phyloP scores from a whole-genome alignment of 139 green algal species.

The Chlamydomonas sp. region DNA sequence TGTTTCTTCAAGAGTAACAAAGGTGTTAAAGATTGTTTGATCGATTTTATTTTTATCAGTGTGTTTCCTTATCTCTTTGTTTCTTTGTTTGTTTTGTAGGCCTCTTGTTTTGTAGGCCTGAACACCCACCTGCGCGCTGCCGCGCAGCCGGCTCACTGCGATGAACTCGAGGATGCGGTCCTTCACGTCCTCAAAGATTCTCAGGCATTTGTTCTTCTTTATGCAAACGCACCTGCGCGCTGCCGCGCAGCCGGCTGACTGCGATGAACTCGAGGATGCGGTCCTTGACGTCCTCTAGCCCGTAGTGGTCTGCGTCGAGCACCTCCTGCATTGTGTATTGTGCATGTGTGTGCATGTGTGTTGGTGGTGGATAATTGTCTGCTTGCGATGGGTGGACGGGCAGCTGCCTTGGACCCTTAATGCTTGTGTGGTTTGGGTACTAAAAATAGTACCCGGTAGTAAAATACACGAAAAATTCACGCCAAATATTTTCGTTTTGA shows the following conservation, averaged over 20 bases:
- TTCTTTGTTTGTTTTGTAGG: no score
- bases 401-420: not conserved
- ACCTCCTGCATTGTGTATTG: constrained; percentile 46
- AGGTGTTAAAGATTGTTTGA: no score
- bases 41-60: no score
- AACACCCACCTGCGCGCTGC: constrained; percentile 57
- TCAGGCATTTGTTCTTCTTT: no score
- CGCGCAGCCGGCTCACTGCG: constrained; percentile 74
- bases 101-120: no score
- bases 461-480: not conserved
- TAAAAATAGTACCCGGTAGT: no score
- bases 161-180: constrained; percentile 97
- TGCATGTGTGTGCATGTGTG: not conserved
- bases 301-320: constrained; percentile 95
- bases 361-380: no score
- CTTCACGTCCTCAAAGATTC: constrained; percentile 89
- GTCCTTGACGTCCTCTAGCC: constrained; percentile 91
- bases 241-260: constrained; percentile 70
- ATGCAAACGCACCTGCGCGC: no score
- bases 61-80: no score
- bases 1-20: no score
- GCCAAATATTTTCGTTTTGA: not conserved
- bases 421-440: no score
- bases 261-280: constrained; percentile 97
- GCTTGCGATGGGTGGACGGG: not conserved